These are phyloP conservation scores for Hirsutella thompsonii DNA, from an alignment of 2,329 filamentous ascomycete genomes.

Conservation along the genomic window DNA sequence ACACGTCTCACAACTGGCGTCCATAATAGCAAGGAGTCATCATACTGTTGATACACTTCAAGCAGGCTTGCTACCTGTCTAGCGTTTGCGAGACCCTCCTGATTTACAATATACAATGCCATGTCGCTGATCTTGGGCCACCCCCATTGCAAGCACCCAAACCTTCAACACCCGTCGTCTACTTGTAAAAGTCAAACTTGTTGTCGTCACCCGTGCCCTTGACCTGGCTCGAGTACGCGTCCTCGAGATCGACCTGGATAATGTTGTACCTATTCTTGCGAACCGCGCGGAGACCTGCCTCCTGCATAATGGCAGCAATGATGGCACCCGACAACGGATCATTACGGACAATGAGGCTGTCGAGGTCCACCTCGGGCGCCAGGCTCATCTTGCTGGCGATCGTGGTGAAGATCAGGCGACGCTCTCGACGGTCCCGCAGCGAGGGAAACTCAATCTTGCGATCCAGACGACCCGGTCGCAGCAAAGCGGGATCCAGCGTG, in stretches of 20 bases:
- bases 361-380: slow-evolving; percentile 89
- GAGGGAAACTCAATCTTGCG: slow-evolving; percentile 99
- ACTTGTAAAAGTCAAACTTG: slow-evolving; percentile 91
- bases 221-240: slow-evolving; percentile 93
- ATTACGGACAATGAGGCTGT: slow-evolving; percentile 91
- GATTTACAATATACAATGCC: too few species aligned
- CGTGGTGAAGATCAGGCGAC: slow-evolving; percentile 93
- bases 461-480: slow-evolving; percentile 90
- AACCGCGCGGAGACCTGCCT: slow-evolving; percentile 86
- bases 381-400: slow-evolving; percentile 96
- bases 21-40: too few species aligned
- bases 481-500: slow-evolving; percentile 85
- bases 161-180: too few species aligned
- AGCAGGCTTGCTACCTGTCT: too few species aligned
- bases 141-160: too few species aligned
- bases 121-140: too few species aligned
- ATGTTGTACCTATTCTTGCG: slow-evolving; percentile 99
- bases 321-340: slow-evolving; percentile 91
- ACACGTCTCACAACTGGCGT: too few species aligned
- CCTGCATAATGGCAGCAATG: slow-evolving; percentile 98
- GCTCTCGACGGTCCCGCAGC: slow-evolving; percentile 83
- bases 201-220: slow-evolving; percentile 58
- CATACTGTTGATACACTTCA: too few species aligned
- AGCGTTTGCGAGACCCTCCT: background rate
- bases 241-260: slow-evolving; percentile 91